phyloP scores from a whole-genome alignment of 306 rosid genomes.

The Cajanus cajan region DNA sequence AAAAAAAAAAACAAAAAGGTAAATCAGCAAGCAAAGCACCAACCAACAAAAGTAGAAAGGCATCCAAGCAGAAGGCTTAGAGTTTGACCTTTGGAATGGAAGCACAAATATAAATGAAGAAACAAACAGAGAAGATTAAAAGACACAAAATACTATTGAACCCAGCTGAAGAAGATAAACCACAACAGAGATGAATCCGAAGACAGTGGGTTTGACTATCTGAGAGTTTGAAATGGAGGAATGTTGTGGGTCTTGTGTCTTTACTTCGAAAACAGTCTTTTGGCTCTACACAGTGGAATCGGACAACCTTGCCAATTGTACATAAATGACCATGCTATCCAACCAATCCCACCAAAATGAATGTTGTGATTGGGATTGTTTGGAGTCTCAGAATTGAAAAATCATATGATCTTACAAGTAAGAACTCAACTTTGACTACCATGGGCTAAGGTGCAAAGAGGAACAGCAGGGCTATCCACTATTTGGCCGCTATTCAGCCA shows the following conservation, averaged over 20 bases:
- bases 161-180: background rate
- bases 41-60: no score
- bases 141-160: background rate
- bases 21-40: no score
- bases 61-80: no score
- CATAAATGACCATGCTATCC: background rate
- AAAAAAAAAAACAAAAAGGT: no score
- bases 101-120: background rate
- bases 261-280: background rate
- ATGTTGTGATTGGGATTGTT: background rate
- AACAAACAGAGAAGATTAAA: background rate
- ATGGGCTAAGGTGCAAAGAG: background rate
- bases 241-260: background rate
- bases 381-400: background rate
- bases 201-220: no score
- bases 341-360: background rate
- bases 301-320: background rate
- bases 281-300: background rate
- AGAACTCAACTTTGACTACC: background rate
- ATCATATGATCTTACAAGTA: background rate
- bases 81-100: background rate
- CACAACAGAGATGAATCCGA: no score
- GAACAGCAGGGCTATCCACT: no score
- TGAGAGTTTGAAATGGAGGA: no score
- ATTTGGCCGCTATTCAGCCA: no score